Base-by-base conservation (phyloP, 176 grass and related monocot species). In the Metroxylon sagu region DNA sequence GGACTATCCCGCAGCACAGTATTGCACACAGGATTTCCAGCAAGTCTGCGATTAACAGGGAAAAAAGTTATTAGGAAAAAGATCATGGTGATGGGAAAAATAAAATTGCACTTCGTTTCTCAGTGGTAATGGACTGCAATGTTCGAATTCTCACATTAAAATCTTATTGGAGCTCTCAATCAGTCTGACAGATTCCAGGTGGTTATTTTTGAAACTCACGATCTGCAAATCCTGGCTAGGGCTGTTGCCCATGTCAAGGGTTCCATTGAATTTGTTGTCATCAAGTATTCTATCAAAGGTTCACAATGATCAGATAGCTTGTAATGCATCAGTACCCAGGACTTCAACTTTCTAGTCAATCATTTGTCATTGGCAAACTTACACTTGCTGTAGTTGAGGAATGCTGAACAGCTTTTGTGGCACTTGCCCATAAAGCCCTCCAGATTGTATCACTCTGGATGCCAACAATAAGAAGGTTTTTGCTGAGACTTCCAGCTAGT, bases 201-300 rank as follows among this genome's bases (percentile, higher is more conserved):
- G 1, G 61, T 98, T 98, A 73, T 98, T 74, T 78, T 79, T 88
- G 54, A 92, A 76, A 73, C 82, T 98, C 73, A 98, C 81, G 10
- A 76, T 69, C 71, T 77, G 71, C 48, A 98, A 73, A 72, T 88
- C 75, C 68, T 73, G 51, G 73, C 87, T 91, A 63, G 85, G 72
- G 58, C 59, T 76, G 14, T 12, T 55, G 26, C 84, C 83, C 65
- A 98, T 56, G 76, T 88, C 63, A 3, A 98, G 70, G 26, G 84
- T 92, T 52, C 93, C 87, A 63, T 92, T 88, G 74, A 98, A 76
- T 53, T 48, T 63, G 54, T 98, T 98, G 70, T 72, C 25, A 60
- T 92, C 87, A 5, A 98, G 84, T 68, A 81, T 80, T 56, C 93
- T 98, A 65, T 69, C 26, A 66, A 16, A 56, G 35, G 52, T 26